Conservation (phyloP, 1,284 basidiomycete genomes). For the Pulchroboletus neoregius region DNA sequence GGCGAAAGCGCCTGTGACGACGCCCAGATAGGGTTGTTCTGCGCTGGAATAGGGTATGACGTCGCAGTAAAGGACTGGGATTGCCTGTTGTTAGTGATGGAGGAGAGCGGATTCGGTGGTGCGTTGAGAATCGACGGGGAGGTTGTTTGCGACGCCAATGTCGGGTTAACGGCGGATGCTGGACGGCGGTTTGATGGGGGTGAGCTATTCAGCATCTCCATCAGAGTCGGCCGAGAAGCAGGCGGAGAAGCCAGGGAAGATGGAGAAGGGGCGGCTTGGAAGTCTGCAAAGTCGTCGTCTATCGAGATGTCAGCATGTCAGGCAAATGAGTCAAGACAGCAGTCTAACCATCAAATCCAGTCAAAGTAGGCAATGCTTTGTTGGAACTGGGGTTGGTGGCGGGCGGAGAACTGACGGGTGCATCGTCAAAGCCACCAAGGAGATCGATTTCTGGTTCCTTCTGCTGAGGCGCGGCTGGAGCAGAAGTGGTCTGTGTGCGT, state of each 20-base stretch:
- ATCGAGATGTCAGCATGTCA: constrained; percentile 13
- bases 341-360: constrained; percentile 22
- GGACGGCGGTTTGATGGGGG: constrained; percentile 20
- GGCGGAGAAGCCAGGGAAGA: constrained; percentile 34
- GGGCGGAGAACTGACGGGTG: constrained; percentile 28
- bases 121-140: constrained; percentile 14
- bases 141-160: constrained; percentile 11
- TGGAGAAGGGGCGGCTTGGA: constrained; percentile 71
- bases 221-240: constrained; percentile 44
- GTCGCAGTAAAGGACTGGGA: constrained; percentile 17
- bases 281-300: constrained; percentile 92
- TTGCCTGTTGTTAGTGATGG: constrained; percentile 18
- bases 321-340: background rate
- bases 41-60: constrained; percentile 22
- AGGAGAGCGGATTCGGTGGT: constrained; percentile 15
- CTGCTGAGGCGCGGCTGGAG: constrained; percentile 42
- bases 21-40: constrained; percentile 20
- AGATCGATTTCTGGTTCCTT: constrained; percentile 61
- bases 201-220: constrained; percentile 48
- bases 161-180: constrained; percentile 20
- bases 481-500: constrained; percentile 36
- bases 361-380: constrained; percentile 55
- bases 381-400: constrained; percentile 39
- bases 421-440: constrained; percentile 74
- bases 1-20: constrained; percentile 29